Evolutionary conservation across 352 stramenopile species (phyloP), one percentile per base, ranked within the genome.

Genomic region (Phytophthora vignae): DNA sequence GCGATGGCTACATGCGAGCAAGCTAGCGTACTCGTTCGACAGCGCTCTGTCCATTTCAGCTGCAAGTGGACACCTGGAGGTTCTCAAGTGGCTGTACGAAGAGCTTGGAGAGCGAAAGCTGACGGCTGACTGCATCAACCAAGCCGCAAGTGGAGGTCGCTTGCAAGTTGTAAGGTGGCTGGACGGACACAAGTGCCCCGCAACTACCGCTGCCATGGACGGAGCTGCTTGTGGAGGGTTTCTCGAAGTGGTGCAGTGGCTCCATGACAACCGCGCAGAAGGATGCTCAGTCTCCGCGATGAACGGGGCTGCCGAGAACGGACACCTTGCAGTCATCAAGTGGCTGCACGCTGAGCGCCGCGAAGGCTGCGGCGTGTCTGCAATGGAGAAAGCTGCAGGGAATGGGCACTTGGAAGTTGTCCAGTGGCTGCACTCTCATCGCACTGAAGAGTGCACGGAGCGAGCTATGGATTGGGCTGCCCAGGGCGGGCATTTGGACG

Each of bases 401-500:
- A 76, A 72, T 76, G 69, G 69, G 4, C 50, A 69, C 19, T 40
- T 76, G n/a, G 56, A 72, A 25, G 46, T 72, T 36, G 69, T 69
- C 8, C 31, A 64, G 53, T 76, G 69, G 69, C 31, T 76, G 21
- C 64, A 72, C 14, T 50, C 21, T 4, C 48, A 75, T 44, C 68
- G 68, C 2, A 60, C 1, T 12, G 68, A 75, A 71, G 68, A 62
- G n/a, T 72, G 69, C 14, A 76, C 69, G 6, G 40, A 68, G 15
- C 49, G 69, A 46, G 63, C 69, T 7, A 76, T 76, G 63, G 63
- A 76, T 60, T 76, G 69, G 69, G 69, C 56, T 31, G 69, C 69
- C n/a, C 60, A 72, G 12, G 52, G 57, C 21, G 69, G 69, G 4
- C 69, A 76, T 38, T 68, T 72, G 44, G 50, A 68, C 25, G 69